Conservation (phyloP, 768 basidiomycete species). For the Cystobasidium onofrii region DNA sequence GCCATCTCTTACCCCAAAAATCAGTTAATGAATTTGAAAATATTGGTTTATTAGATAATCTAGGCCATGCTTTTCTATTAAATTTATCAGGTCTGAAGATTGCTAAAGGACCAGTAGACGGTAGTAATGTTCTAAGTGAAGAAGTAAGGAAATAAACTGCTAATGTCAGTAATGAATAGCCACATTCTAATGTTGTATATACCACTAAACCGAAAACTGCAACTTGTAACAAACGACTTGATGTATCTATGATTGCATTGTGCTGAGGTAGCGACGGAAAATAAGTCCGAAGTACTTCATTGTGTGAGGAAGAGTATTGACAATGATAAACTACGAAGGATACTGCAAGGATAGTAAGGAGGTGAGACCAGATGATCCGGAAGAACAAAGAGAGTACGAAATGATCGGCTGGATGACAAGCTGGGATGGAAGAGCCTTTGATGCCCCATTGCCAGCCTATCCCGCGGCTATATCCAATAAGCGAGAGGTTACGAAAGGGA, state of each 20-base stretch:
- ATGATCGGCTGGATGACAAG: background rate
- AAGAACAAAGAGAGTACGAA: constrained; percentile 1
- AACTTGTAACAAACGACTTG: constrained; percentile 5
- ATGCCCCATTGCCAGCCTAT: constrained; percentile 29
- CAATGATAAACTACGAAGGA: background rate
- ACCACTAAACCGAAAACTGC: constrained; percentile 1
- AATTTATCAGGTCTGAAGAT: background rate
- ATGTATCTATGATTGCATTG: background rate
- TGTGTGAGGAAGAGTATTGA: background rate
- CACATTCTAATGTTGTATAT: constrained; percentile 15
- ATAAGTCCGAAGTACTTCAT: background rate
- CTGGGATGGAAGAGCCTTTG: constrained; percentile 1
- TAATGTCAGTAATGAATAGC: constrained; percentile 10
- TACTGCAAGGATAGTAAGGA: background rate
- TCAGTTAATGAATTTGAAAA: constrained; percentile 3
- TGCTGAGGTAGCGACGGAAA: background rate
- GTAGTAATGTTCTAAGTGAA: background rate
- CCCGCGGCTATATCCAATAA: background rate
- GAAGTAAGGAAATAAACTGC: background rate
- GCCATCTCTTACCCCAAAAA: constrained; percentile 27
- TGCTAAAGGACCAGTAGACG: background rate
- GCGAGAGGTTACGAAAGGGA: background rate
- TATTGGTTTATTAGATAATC: background rate
- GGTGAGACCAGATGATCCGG: constrained; percentile 17
- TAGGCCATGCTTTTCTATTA: constrained; percentile 17